phyloP scores from a whole-genome alignment of 768 basidiomycete genomes.

The Suillus sp. region DNA sequence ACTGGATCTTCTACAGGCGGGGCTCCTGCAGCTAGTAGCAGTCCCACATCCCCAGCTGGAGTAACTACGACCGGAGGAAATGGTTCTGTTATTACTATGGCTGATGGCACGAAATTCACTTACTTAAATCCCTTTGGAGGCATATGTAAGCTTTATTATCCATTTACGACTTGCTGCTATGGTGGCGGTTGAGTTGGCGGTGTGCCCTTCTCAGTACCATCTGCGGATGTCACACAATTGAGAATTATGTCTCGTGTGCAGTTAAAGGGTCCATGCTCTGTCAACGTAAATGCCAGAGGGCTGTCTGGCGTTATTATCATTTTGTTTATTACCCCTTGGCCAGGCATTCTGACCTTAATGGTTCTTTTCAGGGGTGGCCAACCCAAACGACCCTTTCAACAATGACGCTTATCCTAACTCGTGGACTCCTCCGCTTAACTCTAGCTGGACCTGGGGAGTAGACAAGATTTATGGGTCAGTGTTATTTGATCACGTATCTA shows the following conservation, averaged over 20 bases:
- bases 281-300: neutral
- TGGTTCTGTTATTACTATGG: conserved; percentile 64
- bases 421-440: conserved; percentile 80
- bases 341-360: conserved; percentile 4
- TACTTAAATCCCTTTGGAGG: conserved; percentile 82
- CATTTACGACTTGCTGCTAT: conserved; percentile 2
- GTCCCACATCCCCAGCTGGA: conserved; percentile 15
- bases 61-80: conserved; percentile 53
- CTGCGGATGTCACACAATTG: neutral
- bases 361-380: conserved; percentile 53
- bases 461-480: conserved; percentile 64
- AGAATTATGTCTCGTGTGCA: neutral
- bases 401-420: conserved; percentile 73
- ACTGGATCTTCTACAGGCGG: conserved; percentile 5
- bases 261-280: neutral
- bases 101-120: conserved; percentile 70
- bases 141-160: conserved; percentile 51
- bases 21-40: conserved; percentile 13
- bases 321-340: conserved; percentile 8
- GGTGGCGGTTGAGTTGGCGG: neutral
- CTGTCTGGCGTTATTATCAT: neutral
- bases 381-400: conserved; percentile 75
- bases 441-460: conserved; percentile 68
- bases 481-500: neutral
- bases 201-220: neutral